phyloP scores from a whole-genome alignment of 352 stramenopile genomes.

The Blastocystis sp. region DNA sequence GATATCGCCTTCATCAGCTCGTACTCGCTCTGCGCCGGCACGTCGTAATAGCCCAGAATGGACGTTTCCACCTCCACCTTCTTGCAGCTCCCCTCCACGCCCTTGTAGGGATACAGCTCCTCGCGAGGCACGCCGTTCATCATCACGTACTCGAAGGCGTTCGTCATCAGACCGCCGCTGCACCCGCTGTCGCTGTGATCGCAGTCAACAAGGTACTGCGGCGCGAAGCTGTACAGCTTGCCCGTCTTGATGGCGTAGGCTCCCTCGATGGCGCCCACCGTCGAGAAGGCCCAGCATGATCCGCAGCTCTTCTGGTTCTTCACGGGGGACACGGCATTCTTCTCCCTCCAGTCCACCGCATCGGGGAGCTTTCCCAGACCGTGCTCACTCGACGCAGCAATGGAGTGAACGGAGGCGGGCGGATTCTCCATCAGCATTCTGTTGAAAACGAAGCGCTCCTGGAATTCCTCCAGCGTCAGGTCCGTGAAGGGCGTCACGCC shows the following conservation, averaged over 20 bases:
- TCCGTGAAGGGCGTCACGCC: conserved; percentile 45
- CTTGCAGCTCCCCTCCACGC: not conserved
- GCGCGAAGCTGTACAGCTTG: conserved; percentile 4
- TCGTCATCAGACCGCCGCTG: conserved; percentile 19
- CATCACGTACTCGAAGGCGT: conserved; percentile 56
- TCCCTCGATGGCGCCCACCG: conserved; percentile 49
- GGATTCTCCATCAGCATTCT: conserved; percentile 6
- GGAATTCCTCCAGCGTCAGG: conserved; percentile 38
- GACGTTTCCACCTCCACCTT: not conserved
- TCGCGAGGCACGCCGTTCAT: not conserved
- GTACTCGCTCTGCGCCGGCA: not conserved
- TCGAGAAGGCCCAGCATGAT: conserved; percentile 52
- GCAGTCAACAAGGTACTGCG: conserved; percentile 55
- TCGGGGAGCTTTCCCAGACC: not conserved
- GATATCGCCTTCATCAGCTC: conserved; percentile 35
- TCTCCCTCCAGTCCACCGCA: conserved; percentile 52
- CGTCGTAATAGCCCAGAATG: conserved; percentile 53
- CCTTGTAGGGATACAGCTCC: conserved; percentile 1
- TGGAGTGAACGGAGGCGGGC: not conserved
- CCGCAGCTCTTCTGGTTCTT: conserved; percentile 55
- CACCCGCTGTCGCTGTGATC: conserved; percentile 43
- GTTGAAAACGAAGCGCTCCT: not conserved
- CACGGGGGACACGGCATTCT: conserved; percentile 30
- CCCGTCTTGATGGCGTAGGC: conserved; percentile 58
- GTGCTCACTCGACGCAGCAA: not conserved